Percentiles rank a stretch among this genome's conserved stretches.
Evolutionary conservation across 2,329 filamentous ascomycete genomes (phyloP).

Genomic region (Trichophyton rubrum): DNA sequence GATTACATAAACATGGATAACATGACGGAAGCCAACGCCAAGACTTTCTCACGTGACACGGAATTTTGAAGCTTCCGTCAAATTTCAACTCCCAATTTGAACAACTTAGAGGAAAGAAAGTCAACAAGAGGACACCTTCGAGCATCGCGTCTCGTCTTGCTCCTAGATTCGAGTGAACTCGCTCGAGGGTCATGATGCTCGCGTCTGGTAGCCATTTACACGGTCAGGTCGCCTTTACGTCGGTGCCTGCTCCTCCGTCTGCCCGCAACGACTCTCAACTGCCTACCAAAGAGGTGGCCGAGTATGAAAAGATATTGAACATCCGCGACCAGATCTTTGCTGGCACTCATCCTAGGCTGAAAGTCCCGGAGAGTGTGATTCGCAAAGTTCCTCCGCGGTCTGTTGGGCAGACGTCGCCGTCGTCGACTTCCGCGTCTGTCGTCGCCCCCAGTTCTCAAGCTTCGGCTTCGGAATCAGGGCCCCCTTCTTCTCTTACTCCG

Average conservation of each 20-base stretch:
- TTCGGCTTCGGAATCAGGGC: neutral
- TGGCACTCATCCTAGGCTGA: constrained; percentile 52
- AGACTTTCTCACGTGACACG: neutral
- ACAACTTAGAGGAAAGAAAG: neutral
- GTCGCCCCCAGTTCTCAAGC: neutral
- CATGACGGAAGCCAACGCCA: neutral
- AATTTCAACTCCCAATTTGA: neutral
- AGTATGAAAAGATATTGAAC: constrained; percentile 69
- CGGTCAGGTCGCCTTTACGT: neutral
- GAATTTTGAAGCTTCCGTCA: neutral
- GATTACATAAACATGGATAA: neutral
- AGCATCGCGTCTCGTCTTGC: neutral
- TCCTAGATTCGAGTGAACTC: neutral
- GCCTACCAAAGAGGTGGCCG: constrained; percentile 45
- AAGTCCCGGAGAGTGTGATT: constrained; percentile 43
- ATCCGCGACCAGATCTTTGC: constrained; percentile 71
- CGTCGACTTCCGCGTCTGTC: constrained; percentile 15
- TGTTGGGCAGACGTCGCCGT: constrained; percentile 21
- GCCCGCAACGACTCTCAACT: constrained; percentile 11
- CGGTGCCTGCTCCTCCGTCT: neutral
- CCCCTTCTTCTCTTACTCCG: neutral
- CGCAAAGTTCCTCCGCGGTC: constrained; percentile 28
- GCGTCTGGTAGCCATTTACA: neutral
- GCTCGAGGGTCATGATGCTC: neutral
- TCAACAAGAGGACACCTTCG: neutral